Percentiles rank a stretch among this genome's conserved stretches.
Evolutionary conservation across 495 filamentous ascomycete genomes (phyloP).

Genomic region (Neurospora tetraspora): DNA sequence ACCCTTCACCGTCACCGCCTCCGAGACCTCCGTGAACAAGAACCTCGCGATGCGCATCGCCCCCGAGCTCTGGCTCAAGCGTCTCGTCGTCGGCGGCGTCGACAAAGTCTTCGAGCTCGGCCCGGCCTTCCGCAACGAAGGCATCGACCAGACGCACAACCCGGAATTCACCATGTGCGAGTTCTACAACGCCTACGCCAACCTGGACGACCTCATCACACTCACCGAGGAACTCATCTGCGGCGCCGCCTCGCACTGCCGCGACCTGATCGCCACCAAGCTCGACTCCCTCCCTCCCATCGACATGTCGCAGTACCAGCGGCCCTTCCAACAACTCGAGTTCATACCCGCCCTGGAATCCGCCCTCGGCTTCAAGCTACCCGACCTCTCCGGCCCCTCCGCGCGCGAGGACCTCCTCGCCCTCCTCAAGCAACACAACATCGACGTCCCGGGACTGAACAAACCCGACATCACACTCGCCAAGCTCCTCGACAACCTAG

Average conservation of each 20-base stretch:
- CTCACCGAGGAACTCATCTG: conserved; percentile 61
- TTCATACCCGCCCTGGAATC: conserved; percentile 75
- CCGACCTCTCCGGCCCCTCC: conserved; percentile 48
- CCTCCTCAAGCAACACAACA: conserved; percentile 40
- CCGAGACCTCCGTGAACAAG: conserved; percentile 53
- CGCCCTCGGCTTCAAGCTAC: conserved; percentile 51
- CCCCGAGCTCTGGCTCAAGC: conserved; percentile 92
- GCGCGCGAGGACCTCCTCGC: conserved; percentile 46
- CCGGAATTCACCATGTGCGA: conserved; percentile 96
- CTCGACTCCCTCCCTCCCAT: conserved; percentile 42
- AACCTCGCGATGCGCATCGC: conserved; percentile 71
- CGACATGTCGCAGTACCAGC: conserved; percentile 26
- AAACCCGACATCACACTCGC: conserved; percentile 52
- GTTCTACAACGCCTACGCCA: conserved; percentile 83
- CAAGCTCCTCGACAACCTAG: conserved; percentile 78
- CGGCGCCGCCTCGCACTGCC: conserved; percentile 45
- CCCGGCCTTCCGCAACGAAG: conserved; percentile 88
- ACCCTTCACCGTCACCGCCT: conserved; percentile 69
- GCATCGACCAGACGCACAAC: conserved; percentile 94
- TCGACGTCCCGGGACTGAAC: conserved; percentile 37
- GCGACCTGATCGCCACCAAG: conserved; percentile 35
- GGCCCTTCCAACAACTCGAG: conserved; percentile 55
- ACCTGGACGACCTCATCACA: conserved; percentile 62
- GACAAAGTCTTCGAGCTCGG: conserved; percentile 92
- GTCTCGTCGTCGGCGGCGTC: conserved; percentile 86